Conservation (phyloP, 805 yeast genomes). For the Candida saitoana region DNA sequence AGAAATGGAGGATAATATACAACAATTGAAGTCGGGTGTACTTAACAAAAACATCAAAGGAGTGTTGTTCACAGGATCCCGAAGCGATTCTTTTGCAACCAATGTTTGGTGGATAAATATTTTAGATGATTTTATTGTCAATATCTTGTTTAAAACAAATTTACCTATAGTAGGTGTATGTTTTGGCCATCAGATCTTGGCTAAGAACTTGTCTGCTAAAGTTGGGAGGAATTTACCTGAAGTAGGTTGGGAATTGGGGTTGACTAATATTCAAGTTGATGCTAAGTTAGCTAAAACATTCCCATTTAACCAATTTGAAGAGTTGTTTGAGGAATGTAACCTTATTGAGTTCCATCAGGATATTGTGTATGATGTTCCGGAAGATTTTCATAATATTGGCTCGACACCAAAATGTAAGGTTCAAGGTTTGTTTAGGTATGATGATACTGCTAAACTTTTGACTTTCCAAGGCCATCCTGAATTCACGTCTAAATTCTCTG, state of each 20-base stretch:
- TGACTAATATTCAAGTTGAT: conserved; percentile 46
- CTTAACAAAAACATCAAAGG: conserved; percentile 29
- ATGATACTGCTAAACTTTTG: conserved; percentile 46
- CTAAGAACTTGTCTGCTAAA: conserved; percentile 58
- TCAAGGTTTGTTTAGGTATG: conserved; percentile 58
- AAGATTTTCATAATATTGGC: conserved; percentile 43
- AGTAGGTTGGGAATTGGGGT: conserved; percentile 72
- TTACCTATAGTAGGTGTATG: conserved; percentile 66
- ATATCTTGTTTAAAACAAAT: conserved; percentile 11
- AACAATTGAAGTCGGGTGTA: conserved; percentile 21
- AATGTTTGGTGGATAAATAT: conserved; percentile 38
- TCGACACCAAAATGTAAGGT: conserved; percentile 49
- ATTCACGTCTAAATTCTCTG: conserved; percentile 41
- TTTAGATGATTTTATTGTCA: conserved; percentile 32
- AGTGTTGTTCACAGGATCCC: conserved; percentile 52
- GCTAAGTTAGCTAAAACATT: conserved; percentile 25
- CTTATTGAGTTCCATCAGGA: conserved; percentile 37
- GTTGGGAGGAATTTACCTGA: conserved; percentile 46
- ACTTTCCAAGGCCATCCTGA: conserved; percentile 93
- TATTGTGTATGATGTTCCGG: conserved; percentile 35
- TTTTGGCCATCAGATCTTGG: conserved; percentile 83
- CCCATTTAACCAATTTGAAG: conserved; percentile 7
- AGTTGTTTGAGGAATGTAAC: conserved; percentile 38
- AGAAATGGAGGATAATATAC: conserved; percentile 12
- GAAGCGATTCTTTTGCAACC: conserved; percentile 42